Base-by-base conservation (phyloP, 345 rosid genomes). In the Populus euphratica region DNA sequence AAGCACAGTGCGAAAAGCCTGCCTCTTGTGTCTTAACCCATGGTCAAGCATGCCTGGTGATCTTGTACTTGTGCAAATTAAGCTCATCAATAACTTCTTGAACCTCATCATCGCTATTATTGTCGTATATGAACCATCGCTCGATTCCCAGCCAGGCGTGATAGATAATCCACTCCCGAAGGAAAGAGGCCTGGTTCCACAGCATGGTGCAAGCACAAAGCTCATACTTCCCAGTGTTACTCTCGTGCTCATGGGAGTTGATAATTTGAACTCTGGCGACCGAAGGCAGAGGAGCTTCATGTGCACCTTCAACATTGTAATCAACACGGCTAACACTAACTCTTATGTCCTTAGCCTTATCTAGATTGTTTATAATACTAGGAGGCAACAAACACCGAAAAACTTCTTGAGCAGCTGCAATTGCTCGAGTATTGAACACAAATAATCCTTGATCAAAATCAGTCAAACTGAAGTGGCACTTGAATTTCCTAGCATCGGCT, bases 11-110 rank as follows among this genome's bases (percentile, higher is more conserved):
- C 0, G 98, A 94, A 82, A 96, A 94, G 0, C 99, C 98, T 0
- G 98, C 99, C 83, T 96, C 99, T 76, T 96, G 99, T 39, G 98
- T 88, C 82, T 96, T 96, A 74, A 90, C 89, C 99, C 99, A 96
- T 0, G 99, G 99, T 98, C 97, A 96, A 43, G 83, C 85, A 79
- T 93, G 95, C 69, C 94, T 80, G 50, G 89, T 91, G 50, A 96
- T 88, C 25, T 92, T 96, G 79, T 90, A 89, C 70, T 87, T 84
- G 52, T 81, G 87, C 18, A 73, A 74, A 49, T 88, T 85, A 41
- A 96, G 94, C 81, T 83, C 87, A 33, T 87, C 87, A 7, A 92
- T 80, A 70, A 83, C 95, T 10, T 90, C 87, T 73, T 82, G 71
- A 73, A 90, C 80, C 65, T 73, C 81, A 29, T 96, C 99, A 69